Base-by-base conservation (phyloP, 2,329 filamentous ascomycete species). In the Ceratocystis diversiconidia region DNA sequence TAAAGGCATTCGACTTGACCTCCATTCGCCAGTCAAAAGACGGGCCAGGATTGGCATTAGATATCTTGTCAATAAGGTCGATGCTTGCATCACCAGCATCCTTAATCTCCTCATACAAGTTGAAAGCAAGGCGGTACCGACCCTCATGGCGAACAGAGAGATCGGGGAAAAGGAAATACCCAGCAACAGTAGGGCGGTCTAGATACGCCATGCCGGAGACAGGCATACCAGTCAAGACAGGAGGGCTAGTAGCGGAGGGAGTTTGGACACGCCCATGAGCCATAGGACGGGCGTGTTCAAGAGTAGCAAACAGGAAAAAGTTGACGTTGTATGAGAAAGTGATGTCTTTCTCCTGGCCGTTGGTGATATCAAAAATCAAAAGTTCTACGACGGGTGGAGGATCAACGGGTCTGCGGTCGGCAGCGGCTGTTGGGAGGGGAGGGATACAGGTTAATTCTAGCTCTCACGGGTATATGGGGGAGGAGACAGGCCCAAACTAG, bases 131-230 rank as follows among this genome's bases (percentile, higher is more conserved):
- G n/a, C 87, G 82, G 75, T 96, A 99, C 70, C 87, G 86, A 68
- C 94, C 94, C 75, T 99, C 94, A 72, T 99, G 92, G 66, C 94
- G 87, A 61, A 99, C 92, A 0, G 92, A 96, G 32, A 97, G 79
- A 75, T 99, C 94, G 2, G 94, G 94, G 74, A 99, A 99, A 74
- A 99, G 89, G 76, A 99, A 99, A 75, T 97, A 99, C 65, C 92
- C 94, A 52, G 84, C 84, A 70, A 85, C 82, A 48, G 77, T 76
- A 1, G 94, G 94, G 57, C 92, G 88, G 73, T 97, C 92, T 62
- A 99, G 82, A 73, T 97, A 96, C 28, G 92, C 92, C 82, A 96
- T 95, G 66, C 92, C 94, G 19, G 92, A 94, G 15, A 96, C 92
- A 0, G 92, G 91, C 71, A 95, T 92, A 69, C 94, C 94, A 0